Evolutionary conservation across 73 alveolate genomes (phyloP).

Genomic region (Stentor coeruleus): DNA sequence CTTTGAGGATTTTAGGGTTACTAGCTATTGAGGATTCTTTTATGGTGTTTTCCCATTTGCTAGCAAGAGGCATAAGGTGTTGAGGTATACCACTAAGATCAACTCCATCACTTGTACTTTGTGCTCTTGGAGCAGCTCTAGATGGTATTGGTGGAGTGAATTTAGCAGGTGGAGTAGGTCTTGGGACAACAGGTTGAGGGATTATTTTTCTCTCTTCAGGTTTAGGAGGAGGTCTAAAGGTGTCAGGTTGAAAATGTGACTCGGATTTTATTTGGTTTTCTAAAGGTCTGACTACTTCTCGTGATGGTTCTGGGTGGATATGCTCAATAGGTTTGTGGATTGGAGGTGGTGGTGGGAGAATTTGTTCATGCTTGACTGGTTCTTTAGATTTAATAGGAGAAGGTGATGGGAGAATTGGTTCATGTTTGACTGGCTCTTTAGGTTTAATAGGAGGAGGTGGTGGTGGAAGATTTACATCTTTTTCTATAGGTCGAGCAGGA

Average conservation of each 20-base stretch:
- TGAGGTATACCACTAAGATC: neutral
- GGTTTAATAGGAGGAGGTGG: constrained; percentile 34
- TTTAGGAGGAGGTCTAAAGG: neutral
- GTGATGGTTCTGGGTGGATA: neutral
- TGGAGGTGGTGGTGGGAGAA: constrained; percentile 8
- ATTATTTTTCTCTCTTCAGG: neutral
- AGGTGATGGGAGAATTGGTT: neutral
- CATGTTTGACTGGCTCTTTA: neutral
- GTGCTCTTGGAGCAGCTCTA: neutral
- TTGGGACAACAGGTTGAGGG: neutral
- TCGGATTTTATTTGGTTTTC: too few species aligned
- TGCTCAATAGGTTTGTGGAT: neutral
- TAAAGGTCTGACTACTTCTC: neutral
- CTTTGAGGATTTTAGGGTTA: neutral
- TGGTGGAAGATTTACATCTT: constrained; percentile 25
- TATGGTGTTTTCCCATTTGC: neutral
- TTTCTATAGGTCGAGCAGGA: constrained; percentile 2
- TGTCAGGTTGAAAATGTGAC: too few species aligned
- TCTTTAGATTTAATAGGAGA: neutral
- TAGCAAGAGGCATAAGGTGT: neutral
- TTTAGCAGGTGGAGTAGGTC: neutral
- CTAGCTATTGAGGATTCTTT: neutral
- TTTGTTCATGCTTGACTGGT: too few species aligned
- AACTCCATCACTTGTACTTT: neutral
- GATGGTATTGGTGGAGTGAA: neutral